phyloP scores from a whole-genome alignment of 192 early-diverging fungal genomes.

The Glomus cerebriforme region DNA sequence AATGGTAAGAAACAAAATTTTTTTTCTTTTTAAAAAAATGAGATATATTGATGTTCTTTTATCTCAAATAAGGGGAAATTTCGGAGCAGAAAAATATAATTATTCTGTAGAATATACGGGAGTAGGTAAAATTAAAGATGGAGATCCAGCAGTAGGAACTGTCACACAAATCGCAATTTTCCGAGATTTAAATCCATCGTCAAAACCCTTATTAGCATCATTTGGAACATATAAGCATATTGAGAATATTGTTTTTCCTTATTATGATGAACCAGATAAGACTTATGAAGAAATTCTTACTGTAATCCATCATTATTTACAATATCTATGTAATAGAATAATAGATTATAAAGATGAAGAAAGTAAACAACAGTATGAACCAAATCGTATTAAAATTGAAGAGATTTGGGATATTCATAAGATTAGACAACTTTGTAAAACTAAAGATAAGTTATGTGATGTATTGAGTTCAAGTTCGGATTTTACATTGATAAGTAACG shows the following conservation, averaged over 20 bases:
- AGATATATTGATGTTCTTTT: background rate
- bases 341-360: background rate
- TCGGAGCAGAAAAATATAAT: constrained; percentile 57
- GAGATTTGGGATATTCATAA: constrained; percentile 27
- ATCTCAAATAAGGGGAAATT: constrained; percentile 37
- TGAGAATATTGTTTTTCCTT: constrained; percentile 55
- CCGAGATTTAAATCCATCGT: background rate
- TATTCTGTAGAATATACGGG: constrained; percentile 70
- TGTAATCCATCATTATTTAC: constrained; percentile 44
- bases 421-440: constrained; percentile 20
- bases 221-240: constrained; percentile 35
- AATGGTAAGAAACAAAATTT: constrained; percentile 56
- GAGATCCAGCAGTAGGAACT: constrained; percentile 52
- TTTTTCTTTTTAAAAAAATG: background rate
- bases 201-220: background rate
- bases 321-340: constrained; percentile 27
- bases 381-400: constrained; percentile 4
- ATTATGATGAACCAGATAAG: constrained; percentile 45
- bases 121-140: constrained; percentile 53
- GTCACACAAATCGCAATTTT: constrained; percentile 83
- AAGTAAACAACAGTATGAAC: background rate
- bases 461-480: background rate
- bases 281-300: constrained; percentile 35
- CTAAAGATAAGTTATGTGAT: constrained; percentile 5
- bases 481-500: constrained; percentile 16